These are phyloP conservation scores for Butyriboletus loyo DNA, from an alignment of 768 basidiomycete genomes.

Conservation along the genomic window DNA sequence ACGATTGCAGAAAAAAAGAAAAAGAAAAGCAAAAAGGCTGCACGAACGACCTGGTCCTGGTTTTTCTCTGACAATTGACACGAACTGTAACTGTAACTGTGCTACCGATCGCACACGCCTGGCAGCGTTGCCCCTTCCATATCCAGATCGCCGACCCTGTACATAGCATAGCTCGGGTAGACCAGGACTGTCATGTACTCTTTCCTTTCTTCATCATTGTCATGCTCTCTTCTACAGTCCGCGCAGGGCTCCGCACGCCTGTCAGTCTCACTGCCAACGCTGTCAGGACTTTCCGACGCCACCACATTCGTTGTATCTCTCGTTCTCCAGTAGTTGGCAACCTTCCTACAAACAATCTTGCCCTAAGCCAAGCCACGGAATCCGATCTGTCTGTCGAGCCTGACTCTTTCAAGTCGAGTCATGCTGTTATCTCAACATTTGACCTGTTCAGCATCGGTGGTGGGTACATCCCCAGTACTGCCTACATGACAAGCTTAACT, in stretches of 20 bases:
- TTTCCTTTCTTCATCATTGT: neutral
- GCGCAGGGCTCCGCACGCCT: slow-evolving; percentile 4
- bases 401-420: slow-evolving; percentile 47
- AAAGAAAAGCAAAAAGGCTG: neutral
- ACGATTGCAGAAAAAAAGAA: neutral
- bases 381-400: slow-evolving; percentile 4
- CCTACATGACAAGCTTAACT: neutral
- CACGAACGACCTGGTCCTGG: neutral
- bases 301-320: slow-evolving; percentile 15
- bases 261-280: neutral
- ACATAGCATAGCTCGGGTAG: too few relatives aligned
- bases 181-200: neutral
- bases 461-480: slow-evolving; percentile 31
- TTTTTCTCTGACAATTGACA: too few relatives aligned
- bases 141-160: too few relatives aligned
- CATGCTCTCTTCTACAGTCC: slow-evolving; percentile 9
- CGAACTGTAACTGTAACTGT: too few relatives aligned
- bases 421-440: slow-evolving; percentile 92
- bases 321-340: neutral
- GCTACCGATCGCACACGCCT: too few relatives aligned
- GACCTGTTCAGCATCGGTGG: slow-evolving; percentile 92
- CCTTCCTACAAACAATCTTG: slow-evolving; percentile 6
- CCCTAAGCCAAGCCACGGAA: neutral
- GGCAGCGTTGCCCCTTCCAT: too few relatives aligned
- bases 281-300: neutral